phyloP scores from a whole-genome alignment of 140 eudicot species.

The Ambrosia hybrid region DNA sequence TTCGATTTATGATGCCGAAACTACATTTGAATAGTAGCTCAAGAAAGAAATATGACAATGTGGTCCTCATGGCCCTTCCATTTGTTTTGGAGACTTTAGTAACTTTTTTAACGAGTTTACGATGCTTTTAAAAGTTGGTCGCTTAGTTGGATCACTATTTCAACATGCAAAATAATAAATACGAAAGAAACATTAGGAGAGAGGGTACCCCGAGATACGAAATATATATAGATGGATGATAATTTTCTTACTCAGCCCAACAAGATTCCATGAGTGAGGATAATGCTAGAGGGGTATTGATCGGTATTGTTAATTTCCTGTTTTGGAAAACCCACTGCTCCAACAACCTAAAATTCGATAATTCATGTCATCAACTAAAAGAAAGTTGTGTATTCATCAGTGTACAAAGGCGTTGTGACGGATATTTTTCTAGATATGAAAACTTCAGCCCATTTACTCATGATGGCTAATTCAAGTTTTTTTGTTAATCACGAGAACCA shows the following conservation, averaged over 20 bases:
- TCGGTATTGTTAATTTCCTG: slow-evolving; percentile 79
- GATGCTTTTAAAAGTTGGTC: slow-evolving; percentile 69
- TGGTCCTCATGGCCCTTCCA: slow-evolving; percentile 52
- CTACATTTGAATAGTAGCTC: slow-evolving; percentile 13
- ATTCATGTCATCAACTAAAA: neutral
- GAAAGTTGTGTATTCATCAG: neutral
- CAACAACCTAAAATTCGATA: slow-evolving; percentile 66
- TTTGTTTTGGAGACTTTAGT: slow-evolving; percentile 76
- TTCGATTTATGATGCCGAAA: slow-evolving; percentile 11
- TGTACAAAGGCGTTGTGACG: no score
- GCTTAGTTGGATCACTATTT: slow-evolving; percentile 71
- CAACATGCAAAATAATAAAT: no score
- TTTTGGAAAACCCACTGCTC: slow-evolving; percentile 97
- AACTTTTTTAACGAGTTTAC: slow-evolving; percentile 74
- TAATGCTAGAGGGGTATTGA: slow-evolving; percentile 59
- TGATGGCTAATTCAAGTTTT: no score
- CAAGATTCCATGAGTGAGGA: slow-evolving; percentile 86
- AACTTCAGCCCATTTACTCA: no score
- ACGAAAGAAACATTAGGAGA: neutral
- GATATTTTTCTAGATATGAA: neutral
- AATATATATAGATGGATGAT: no score
- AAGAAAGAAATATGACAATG: slow-evolving; percentile 18
- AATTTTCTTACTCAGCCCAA: slow-evolving; percentile 84
- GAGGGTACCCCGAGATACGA: neutral
- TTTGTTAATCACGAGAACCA: no score